Evolutionary conservation across 495 filamentous ascomycete species (phyloP).

Genomic region (Opeltia flavorubescens): DNA sequence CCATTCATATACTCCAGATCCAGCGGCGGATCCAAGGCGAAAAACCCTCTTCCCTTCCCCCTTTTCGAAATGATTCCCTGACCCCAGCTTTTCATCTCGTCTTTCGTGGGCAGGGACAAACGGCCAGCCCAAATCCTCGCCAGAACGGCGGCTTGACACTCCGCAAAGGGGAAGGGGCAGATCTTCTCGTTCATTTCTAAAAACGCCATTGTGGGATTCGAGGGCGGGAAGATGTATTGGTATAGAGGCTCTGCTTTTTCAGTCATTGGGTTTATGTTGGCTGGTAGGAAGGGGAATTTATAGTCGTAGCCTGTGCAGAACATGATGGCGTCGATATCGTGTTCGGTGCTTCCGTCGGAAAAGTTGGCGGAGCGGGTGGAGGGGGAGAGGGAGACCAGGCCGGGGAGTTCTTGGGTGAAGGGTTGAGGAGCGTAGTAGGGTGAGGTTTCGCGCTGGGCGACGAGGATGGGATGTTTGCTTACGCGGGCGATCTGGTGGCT

Average conservation of each 20-base stretch:
- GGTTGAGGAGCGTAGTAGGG: conserved; percentile 6
- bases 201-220: conserved; percentile 66
- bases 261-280: conserved; percentile 33
- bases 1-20: conserved; percentile 4
- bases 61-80: background rate
- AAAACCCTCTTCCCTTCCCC: background rate
- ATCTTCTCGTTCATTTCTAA: conserved; percentile 59
- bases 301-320: conserved; percentile 64
- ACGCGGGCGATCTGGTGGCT: conserved; percentile 51
- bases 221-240: conserved; percentile 59
- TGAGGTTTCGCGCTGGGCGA: conserved; percentile 32
- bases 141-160: conserved; percentile 61
- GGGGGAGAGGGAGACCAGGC: background rate
- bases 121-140: conserved; percentile 59
- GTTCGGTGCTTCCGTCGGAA: conserved; percentile 34
- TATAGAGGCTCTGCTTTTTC: conserved; percentile 60
- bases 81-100: background rate
- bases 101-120: conserved; percentile 41
- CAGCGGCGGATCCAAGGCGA: background rate
- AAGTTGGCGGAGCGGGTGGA: background rate
- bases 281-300: conserved; percentile 48
- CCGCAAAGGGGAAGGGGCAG: conserved; percentile 65
- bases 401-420: background rate
- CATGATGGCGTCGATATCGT: conserved; percentile 46
- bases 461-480: conserved; percentile 33